A percentile compares a stretch with the other conserved stretches of the same genome.
Evolutionary conservation across 352 stramenopile species (phyloP).

Genomic region (Phytophthora fragariae): DNA sequence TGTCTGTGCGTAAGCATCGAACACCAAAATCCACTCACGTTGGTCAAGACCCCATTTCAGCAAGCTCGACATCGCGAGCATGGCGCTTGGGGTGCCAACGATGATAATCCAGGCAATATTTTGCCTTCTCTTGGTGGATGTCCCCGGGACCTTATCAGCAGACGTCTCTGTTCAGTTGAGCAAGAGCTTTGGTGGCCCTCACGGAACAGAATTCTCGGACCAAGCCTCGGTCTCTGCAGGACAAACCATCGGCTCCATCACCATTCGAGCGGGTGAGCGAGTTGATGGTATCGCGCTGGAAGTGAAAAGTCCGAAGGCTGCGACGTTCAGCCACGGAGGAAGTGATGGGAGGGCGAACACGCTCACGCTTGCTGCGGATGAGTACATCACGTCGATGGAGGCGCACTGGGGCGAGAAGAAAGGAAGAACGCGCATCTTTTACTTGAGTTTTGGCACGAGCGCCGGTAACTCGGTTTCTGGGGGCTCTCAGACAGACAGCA

Average conservation of each 20-base stretch:
- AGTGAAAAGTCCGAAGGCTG: conserved; percentile 18
- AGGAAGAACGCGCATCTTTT: conserved; percentile 31
- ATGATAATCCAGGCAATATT: conserved; percentile 11
- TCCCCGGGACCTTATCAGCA: conserved; percentile 6
- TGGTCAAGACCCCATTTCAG: conserved; percentile 16
- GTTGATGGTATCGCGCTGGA: conserved; percentile 33
- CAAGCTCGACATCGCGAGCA: conserved; percentile 13
- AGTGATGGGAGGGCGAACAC: not conserved
- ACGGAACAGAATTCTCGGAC: conserved; percentile 36
- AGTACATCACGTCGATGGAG: conserved; percentile 39
- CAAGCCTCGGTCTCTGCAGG: conserved; percentile 13
- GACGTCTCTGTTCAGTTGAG: conserved; percentile 28
- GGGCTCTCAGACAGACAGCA: conserved; percentile 25
- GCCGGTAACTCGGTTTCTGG: conserved; percentile 22
- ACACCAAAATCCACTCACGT: not conserved
- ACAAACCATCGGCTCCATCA: conserved; percentile 32
- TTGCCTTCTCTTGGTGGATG: conserved; percentile 14
- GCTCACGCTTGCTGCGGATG: not conserved
- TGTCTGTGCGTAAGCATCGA: conserved; percentile 6
- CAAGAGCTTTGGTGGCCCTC: conserved; percentile 28
- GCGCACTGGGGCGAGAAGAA: conserved; percentile 33
- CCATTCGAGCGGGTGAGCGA: conserved; percentile 16
- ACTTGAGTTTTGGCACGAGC: conserved; percentile 31
- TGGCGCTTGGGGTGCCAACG: not conserved
- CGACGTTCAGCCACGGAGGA: conserved; percentile 21